Evolutionary conservation across 2,329 filamentous ascomycete species (phyloP).

Genomic region (Graphilbum sp.): DNA sequence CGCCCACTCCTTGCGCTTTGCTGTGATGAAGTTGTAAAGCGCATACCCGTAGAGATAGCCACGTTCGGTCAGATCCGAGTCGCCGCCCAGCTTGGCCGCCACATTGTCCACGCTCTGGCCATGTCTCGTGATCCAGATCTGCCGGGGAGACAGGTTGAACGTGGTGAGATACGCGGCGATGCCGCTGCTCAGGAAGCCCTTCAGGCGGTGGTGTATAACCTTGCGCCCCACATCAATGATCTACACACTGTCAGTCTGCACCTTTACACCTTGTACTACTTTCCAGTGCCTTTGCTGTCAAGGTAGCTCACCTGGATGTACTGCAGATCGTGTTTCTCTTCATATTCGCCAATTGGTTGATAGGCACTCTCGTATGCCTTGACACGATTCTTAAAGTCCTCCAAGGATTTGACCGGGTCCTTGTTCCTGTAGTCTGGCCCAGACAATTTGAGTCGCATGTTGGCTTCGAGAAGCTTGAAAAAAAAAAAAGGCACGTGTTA

Average conservation of each 20-base stretch:
- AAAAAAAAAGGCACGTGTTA: too few relatives aligned
- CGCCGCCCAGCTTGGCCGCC: constrained; percentile 75
- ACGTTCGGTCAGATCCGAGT: constrained; percentile 68
- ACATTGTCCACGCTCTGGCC: constrained; percentile 84
- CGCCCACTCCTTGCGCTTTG: constrained; percentile 69
- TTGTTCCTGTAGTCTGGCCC: constrained; percentile 93
- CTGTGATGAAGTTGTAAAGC: constrained; percentile 68
- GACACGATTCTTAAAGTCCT: constrained; percentile 86
- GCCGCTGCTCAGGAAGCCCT: constrained; percentile 80
- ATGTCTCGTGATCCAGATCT: constrained; percentile 96
- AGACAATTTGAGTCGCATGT: constrained; percentile 92
- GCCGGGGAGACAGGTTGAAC: constrained; percentile 86
- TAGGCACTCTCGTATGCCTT: constrained; percentile 90
- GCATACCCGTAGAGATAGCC: constrained; percentile 66
- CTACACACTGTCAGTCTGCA: constrained; percentile 18
- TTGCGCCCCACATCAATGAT: constrained; percentile 97
- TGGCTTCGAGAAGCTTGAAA: constrained; percentile 61
- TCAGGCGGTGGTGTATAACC: constrained; percentile 75
- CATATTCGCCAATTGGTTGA: constrained; percentile 74
- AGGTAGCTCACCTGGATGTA: constrained; percentile 57
- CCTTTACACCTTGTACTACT: too few relatives aligned
- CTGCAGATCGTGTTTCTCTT: constrained; percentile 79
- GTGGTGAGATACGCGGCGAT: constrained; percentile 92
- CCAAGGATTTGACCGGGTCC: constrained; percentile 68
- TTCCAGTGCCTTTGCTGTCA: background rate